phyloP scores from a whole-genome alignment of 1,284 basidiomycete species.

The Abortiporus biennis region DNA sequence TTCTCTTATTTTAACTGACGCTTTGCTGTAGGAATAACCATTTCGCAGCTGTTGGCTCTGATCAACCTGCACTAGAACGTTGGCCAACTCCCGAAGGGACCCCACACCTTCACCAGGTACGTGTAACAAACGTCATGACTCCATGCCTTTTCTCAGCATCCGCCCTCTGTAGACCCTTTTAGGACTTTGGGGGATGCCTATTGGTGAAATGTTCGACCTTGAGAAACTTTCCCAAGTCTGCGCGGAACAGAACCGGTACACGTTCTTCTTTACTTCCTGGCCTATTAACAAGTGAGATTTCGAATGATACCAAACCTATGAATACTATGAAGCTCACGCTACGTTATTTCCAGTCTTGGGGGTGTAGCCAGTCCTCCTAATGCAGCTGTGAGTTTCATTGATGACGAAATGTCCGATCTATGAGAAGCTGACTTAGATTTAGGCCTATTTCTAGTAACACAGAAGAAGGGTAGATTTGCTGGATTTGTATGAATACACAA shows the following conservation, averaged over 20 bases:
- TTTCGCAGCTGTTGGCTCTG: slow-evolving; percentile 68
- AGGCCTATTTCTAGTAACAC: too few relatives aligned
- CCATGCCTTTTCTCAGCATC: background rate
- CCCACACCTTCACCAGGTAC: slow-evolving; percentile 51
- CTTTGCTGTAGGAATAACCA: slow-evolving; percentile 59
- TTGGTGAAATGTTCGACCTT: slow-evolving; percentile 67
- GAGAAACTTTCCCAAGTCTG: slow-evolving; percentile 54
- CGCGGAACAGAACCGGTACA: slow-evolving; percentile 51
- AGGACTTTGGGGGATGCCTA: slow-evolving; percentile 71
- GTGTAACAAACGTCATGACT: slow-evolving; percentile 10
- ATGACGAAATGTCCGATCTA: too few relatives aligned
- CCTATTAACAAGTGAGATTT: slow-evolving; percentile 57
- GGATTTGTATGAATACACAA: too few relatives aligned
- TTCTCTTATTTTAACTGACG: background rate
- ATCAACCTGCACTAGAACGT: slow-evolving; percentile 67
- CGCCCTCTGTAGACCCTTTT: slow-evolving; percentile 1
- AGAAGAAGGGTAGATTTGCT: too few relatives aligned
- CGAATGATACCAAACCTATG: background rate
- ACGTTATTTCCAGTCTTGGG: background rate
- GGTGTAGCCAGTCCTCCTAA: slow-evolving; percentile 54
- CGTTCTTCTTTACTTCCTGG: slow-evolving; percentile 73
- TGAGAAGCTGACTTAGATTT: too few relatives aligned
- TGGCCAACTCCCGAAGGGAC: slow-evolving; percentile 47
- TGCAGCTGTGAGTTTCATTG: slow-evolving; percentile 62
- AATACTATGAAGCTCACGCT: background rate